Evolutionary conservation across 1,284 basidiomycete species (phyloP), one percentile per base, ranked within the genome.

Genomic region (Fistulina hepatica): DNA sequence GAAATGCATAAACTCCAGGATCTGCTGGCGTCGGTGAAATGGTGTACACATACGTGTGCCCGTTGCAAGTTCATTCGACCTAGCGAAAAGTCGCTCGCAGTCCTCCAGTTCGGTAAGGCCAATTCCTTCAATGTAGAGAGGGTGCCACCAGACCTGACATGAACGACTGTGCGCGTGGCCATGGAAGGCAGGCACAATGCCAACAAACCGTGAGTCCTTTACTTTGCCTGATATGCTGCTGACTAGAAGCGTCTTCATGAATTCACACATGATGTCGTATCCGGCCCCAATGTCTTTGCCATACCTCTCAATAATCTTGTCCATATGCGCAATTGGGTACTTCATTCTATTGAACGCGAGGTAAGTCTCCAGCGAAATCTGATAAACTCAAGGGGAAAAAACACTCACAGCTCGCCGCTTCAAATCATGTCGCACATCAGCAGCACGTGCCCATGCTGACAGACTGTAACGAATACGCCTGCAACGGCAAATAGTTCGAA

Each of bases 31-130:
- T 2, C 54, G 47, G 33, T 59, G 55, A 34, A 54, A 59, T 0
- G 30, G 31, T 5, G 51, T 46, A 0, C 52, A 41, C 34, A 44
- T 36, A 12, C 34, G 48, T 15, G 27, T 36, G 10, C 16, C 26
- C 3, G 36, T 15, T 1, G 56, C 57, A 15, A 56, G 43, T 5
- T 32, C 44, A 36, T 60, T 60, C 0, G 54, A 55, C 8, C 39
- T 35, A 0, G 52, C 52, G 44, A 60, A 61, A 0, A 50, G 36
- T 0, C 49, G 48, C 33, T 61, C 55, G 33, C 55, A 57, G 0
- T 44, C 49, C 34, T 61, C 58, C 7, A 58, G 47, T 26, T 60
- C 56, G 27, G 57, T 54, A 12, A 56, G 50, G 0, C 61, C 59
- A 1, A 49, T 41, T 0, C 58, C 56, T 6, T 48, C 39, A 4